phyloP scores from a whole-genome alignment of 805 yeast species.

The Clavispora fructus region DNA sequence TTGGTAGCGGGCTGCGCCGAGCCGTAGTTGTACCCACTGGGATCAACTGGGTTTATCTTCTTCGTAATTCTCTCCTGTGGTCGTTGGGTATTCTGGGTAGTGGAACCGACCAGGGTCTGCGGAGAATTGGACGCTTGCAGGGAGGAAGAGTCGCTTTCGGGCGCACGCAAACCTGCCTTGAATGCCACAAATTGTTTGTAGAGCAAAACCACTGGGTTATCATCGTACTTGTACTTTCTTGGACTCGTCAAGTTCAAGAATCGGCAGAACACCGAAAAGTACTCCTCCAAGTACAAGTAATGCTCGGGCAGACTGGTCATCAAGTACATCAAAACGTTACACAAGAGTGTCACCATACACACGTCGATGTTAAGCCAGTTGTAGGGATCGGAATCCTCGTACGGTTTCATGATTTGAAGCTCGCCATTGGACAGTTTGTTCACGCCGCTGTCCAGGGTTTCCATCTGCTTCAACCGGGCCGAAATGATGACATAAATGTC shows the following conservation, averaged over 20 bases:
- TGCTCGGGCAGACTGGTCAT: conserved; percentile 14
- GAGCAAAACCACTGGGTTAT: conserved; percentile 10
- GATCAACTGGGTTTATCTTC: background rate
- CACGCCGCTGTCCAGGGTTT: background rate
- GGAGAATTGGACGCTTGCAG: background rate
- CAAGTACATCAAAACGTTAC: conserved; percentile 10
- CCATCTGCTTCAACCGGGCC: conserved; percentile 7
- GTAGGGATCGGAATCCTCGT: conserved; percentile 5
- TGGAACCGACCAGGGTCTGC: background rate
- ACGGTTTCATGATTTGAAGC: background rate
- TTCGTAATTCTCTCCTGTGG: background rate
- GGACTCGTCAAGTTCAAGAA: conserved; percentile 9
- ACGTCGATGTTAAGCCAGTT: conserved; percentile 12
- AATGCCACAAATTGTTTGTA: conserved; percentile 5
- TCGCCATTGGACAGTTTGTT: background rate
- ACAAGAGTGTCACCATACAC: conserved; percentile 12
- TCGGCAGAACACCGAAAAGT: conserved; percentile 11
- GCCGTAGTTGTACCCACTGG: too few relatives aligned
- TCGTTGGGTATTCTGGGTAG: background rate
- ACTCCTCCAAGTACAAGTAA: conserved; percentile 13
- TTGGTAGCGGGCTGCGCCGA: too few relatives aligned
- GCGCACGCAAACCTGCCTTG: conserved; percentile 1
- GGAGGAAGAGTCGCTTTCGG: background rate
- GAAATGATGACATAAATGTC: conserved; percentile 11
- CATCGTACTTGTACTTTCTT: conserved; percentile 14